Base-by-base conservation (phyloP, 108 stramenopile species). In the Nitzschia palea region DNA sequence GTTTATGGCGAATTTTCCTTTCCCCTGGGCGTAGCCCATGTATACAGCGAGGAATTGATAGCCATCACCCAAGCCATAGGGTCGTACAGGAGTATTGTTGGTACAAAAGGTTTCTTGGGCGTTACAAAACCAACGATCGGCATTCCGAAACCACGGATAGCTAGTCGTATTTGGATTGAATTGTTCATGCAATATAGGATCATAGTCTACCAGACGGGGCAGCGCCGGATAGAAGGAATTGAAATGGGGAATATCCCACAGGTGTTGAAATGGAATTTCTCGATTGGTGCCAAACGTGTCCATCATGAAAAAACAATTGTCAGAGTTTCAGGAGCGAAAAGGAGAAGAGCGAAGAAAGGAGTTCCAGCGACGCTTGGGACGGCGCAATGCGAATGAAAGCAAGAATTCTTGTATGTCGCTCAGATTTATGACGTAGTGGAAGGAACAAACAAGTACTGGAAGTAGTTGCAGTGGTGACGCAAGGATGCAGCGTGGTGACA, bases 191-290 rank as follows among this genome's bases (percentile, higher is more conserved):
- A 62, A 30, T 1, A 26, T 44, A 15, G 62, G 44, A 35, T 72
- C 62, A 34, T 26, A 64, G 3, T 54, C 12, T 3, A 72, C 62
- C 44, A 72, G 18, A 20, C 62, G 52, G 30, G 71, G 71, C 5
- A 72, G 20, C 1, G 4, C 8, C 6, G 34, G 52, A 52, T 62
- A 63, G 26, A 40, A 43, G 18, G 61, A 36, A 50, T 77, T 77
- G 69, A 69, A 77, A 58, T 65, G 47, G 30, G 40, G 37, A 14
- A 77, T 63, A 58, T 77, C 69, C 42, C 53, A 77, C 2, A 70
- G 60, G 10, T 44, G 45, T 2, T 65, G 31, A 35, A 56, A 56
- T 30, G 58, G 52, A 44, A 67, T 59, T 17, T 17, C 44, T 30
- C 26, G 15, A 14, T 75, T 51, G 15, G 43, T 44, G 17, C 61